These are phyloP conservation scores for Taiwanofungus camphoratus DNA, from an alignment of 1,284 basidiomycete genomes.

Conservation along the genomic window DNA sequence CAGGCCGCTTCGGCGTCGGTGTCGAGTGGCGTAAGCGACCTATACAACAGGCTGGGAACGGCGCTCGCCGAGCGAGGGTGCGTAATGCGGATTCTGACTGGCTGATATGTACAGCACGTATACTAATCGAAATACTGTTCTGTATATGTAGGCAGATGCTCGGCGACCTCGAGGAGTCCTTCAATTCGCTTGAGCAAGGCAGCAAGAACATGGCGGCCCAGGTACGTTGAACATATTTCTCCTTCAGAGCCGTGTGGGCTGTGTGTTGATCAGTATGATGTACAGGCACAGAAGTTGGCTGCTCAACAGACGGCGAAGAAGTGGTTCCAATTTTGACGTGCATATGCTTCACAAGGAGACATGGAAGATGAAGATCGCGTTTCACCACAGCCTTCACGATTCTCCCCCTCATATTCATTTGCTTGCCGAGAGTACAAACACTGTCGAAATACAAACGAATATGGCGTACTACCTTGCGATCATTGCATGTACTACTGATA, in stretches of 20 bases:
- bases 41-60: conserved; percentile 42
- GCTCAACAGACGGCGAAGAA: conserved; percentile 10
- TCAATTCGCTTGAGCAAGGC: conserved; percentile 56
- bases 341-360: too few species aligned
- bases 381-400: too few species aligned
- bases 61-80: conserved; percentile 63
- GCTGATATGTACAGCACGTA: neutral
- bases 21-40: conserved; percentile 36
- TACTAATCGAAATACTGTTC: neutral
- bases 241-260: neutral
- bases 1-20: conserved; percentile 19
- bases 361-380: too few species aligned
- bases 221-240: conserved; percentile 29
- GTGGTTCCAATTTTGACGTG: conserved; percentile 11
- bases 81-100: conserved; percentile 11
- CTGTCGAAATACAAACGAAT: too few species aligned
- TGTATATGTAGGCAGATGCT: conserved; percentile 44
- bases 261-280: neutral
- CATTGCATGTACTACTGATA: neutral
- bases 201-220: conserved; percentile 61
- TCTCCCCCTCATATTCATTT: too few species aligned
- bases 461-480: too few species aligned
- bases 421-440: neutral
- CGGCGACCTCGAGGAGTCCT: conserved; percentile 52
- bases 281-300: conserved; percentile 9